Conservation (phyloP, 345 rosid genomes). For the Salix purpurea region DNA sequence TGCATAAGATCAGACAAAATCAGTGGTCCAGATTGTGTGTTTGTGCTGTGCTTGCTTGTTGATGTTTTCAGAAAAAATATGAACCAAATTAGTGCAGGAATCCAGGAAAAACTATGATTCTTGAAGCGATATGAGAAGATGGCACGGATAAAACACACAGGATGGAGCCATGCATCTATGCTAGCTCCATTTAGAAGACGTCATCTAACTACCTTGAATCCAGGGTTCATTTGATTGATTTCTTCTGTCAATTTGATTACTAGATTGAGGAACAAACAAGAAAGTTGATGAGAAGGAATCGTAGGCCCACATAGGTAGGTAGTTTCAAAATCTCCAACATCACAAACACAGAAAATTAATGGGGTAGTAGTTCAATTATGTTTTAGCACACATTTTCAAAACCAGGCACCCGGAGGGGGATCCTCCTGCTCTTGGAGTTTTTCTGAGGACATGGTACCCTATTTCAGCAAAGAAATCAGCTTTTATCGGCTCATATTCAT, state of each 20-base stretch:
- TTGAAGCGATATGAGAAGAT: neutral
- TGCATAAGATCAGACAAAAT: neutral
- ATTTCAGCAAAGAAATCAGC: neutral
- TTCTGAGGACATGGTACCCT: neutral
- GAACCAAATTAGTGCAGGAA: neutral
- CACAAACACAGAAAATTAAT: neutral
- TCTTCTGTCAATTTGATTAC: neutral
- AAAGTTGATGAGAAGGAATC: neutral
- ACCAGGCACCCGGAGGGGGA: neutral
- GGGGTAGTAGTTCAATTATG: neutral
- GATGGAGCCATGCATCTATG: neutral
- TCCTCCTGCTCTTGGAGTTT: neutral
- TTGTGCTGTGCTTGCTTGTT: neutral
- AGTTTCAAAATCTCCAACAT: neutral
- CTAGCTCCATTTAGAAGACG: neutral
- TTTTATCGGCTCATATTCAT: neutral
- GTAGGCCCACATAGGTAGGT: neutral
- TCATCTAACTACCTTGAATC: neutral
- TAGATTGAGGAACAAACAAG: neutral
- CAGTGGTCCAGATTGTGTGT: neutral
- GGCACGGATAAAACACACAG: neutral
- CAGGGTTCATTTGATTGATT: neutral
- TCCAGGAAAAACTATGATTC: neutral
- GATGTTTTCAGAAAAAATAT: neutral
- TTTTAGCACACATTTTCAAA: neutral